These are phyloP conservation scores for Panaeolus papilionaceus DNA, from an alignment of 768 basidiomycete genomes.

Conservation along the genomic window DNA sequence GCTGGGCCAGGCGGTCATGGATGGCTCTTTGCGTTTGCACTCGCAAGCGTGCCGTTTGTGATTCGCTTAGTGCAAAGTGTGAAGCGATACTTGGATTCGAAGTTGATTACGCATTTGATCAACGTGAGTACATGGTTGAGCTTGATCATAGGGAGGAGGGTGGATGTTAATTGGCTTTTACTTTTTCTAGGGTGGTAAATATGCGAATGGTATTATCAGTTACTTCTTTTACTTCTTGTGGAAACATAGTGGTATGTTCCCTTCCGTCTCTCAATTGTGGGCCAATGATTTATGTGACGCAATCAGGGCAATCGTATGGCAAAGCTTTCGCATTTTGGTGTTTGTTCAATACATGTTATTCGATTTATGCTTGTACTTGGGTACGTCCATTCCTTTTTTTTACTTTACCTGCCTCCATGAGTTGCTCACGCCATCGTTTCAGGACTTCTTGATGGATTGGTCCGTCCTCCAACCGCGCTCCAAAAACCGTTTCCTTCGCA, in stretches of 20 bases:
- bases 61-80: slow-evolving; percentile 87
- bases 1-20: slow-evolving; percentile 46
- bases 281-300: neutral
- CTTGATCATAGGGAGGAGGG: neutral
- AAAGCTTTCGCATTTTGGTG: slow-evolving; percentile 72
- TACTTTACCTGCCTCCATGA: neutral
- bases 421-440: neutral
- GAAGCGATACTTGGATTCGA: slow-evolving; percentile 85
- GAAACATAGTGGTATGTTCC: slow-evolving; percentile 65
- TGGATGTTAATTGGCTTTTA: slow-evolving; percentile 3
- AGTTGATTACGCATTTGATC: slow-evolving; percentile 76
- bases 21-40: slow-evolving; percentile 69
- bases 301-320: slow-evolving; percentile 40
- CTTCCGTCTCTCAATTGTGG: neutral
- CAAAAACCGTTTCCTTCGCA: slow-evolving; percentile 67
- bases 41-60: slow-evolving; percentile 71
- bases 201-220: slow-evolving; percentile 67
- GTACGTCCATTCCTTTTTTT: slow-evolving; percentile 44
- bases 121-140: slow-evolving; percentile 59
- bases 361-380: slow-evolving; percentile 81
- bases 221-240: slow-evolving; percentile 79
- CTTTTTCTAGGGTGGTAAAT: slow-evolving; percentile 79
- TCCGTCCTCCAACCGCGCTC: slow-evolving; percentile 70
- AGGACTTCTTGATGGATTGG: slow-evolving; percentile 96
- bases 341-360: slow-evolving; percentile 64